Base-by-base conservation (phyloP, 2,329 filamentous ascomycete species). In the Trichophyton rubrum region DNA sequence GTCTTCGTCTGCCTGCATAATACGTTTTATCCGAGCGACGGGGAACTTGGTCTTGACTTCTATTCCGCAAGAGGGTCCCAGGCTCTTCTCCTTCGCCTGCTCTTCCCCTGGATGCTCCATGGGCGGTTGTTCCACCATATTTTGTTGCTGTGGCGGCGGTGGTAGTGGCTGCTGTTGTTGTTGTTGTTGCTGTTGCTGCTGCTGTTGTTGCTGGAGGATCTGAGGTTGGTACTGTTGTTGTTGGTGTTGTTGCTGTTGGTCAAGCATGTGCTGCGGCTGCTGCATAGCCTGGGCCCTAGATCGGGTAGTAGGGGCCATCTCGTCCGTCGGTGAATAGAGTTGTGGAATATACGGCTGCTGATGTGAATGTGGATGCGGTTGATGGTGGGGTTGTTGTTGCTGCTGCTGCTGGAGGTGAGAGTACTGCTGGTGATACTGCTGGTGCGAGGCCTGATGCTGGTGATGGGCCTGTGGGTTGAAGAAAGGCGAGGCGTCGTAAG, bases 1-100 rank as follows among this genome's bases (percentile, higher is more conserved):
- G 72, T 99, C 93, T 71, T 99, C 93, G 70, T 99, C 93, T 9
- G 92, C 92, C 76, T 99, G 93, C 93, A 99, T 97, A 69, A 99
- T 97, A 58, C 93, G 85, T 80, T 99, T 99, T 78, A 99, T 99
- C 64, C 93, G 83, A 13, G 93, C 93, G 35, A 95, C 95, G 1
- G 93, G 93, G 69, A 99, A 99, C 69, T 96, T 96, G 38, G 92
- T 97, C 74, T 85, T 89, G 67, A 99, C 90, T 49, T 90, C 74
- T 76, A 96, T 76, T 73, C 82, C 72, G 76, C 84, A 74, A 59
- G 71, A 70, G 55, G 73, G 69, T 47, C 68, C 67, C 6, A 43
- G 15, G 33, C 17, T 40, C 33, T 57, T 41, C 55, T 57, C 55
- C n/a, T 57, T 33, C 17, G 55, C 33, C 49, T 33, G 24, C 38